Evolutionary conservation across 139 green algal genomes (phyloP).

Genomic region (Tetraselmis chui): DNA sequence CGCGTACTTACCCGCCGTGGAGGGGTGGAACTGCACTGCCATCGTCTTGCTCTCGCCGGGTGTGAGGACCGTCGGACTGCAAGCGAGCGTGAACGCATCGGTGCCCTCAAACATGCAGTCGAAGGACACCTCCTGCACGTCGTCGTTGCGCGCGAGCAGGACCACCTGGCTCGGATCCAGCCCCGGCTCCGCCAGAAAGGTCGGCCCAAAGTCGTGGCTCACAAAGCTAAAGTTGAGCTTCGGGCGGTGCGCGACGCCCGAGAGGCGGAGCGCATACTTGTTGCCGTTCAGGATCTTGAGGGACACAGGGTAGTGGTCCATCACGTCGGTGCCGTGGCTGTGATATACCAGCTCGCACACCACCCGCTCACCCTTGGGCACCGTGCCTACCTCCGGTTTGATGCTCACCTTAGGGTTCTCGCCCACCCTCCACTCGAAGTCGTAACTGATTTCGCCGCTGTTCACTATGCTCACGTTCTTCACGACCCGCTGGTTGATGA

Average conservation of each 20-base stretch:
- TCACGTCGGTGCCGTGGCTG: slow-evolving; percentile 41
- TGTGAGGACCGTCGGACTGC: slow-evolving; percentile 36
- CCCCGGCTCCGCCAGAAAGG: slow-evolving; percentile 45
- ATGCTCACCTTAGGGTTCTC: slow-evolving; percentile 45
- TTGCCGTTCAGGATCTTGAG: slow-evolving; percentile 43
- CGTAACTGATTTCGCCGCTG: slow-evolving; percentile 48
- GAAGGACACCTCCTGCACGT: slow-evolving; percentile 50
- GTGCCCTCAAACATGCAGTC: slow-evolving; percentile 44
- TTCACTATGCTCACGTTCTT: slow-evolving; percentile 55
- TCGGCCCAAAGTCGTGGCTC: slow-evolving; percentile 60
- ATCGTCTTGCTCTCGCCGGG: slow-evolving; percentile 45
- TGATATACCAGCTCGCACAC: slow-evolving; percentile 58
- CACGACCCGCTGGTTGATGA: slow-evolving; percentile 61
- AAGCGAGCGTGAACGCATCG: slow-evolving; percentile 32
- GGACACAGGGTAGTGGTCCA: slow-evolving; percentile 41
- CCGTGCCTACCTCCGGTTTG: slow-evolving; percentile 43
- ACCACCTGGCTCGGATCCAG: slow-evolving; percentile 30
- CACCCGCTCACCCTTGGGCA: slow-evolving; percentile 48
- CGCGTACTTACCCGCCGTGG: slow-evolving; percentile 17
- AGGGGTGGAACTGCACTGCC: slow-evolving; percentile 51
- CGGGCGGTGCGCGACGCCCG: slow-evolving; percentile 58
- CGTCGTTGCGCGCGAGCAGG: slow-evolving; percentile 55
- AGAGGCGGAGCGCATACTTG: slow-evolving; percentile 52
- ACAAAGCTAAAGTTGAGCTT: slow-evolving; percentile 57
- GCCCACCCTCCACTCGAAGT: slow-evolving; percentile 62